A percentile compares a stretch with the other conserved stretches of the same genome.
Conservation (phyloP, 2,329 filamentous ascomycete genomes). For the Diaporthe batatas region DNA sequence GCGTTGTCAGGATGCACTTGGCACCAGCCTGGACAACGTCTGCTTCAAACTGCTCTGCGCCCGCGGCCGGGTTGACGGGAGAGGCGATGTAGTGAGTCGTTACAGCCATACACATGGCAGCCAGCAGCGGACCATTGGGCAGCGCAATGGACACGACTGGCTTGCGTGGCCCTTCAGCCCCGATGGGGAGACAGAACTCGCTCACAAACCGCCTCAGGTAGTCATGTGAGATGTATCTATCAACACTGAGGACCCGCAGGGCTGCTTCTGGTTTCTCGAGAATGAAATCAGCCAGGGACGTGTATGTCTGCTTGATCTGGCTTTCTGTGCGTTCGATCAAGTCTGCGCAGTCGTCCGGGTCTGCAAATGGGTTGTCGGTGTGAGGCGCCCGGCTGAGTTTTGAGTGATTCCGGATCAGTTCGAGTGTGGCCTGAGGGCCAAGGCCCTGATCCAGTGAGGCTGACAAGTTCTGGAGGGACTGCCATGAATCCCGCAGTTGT, state of each 20-base stretch:
- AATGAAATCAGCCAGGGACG: conserved; percentile 40
- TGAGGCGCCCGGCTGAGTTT: conserved; percentile 30
- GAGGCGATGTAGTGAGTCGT: conserved; percentile 43
- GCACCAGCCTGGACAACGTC: conserved; percentile 41
- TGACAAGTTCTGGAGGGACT: conserved; percentile 32
- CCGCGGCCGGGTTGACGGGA: conserved; percentile 42
- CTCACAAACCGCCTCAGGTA: conserved; percentile 34
- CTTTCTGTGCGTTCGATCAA: conserved; percentile 27
- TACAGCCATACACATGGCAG: conserved; percentile 44
- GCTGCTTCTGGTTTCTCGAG: conserved; percentile 26
- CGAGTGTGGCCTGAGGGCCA: conserved; percentile 31
- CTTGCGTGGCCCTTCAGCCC: neutral
- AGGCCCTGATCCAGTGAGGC: conserved; percentile 19
- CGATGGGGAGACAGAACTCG: conserved; percentile 34
- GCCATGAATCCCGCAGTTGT: conserved; percentile 19
- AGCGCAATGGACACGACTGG: conserved; percentile 42
- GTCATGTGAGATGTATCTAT: conserved; percentile 34
- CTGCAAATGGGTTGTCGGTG: conserved; percentile 18
- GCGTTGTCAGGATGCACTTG: conserved; percentile 38
- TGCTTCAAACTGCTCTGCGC: conserved; percentile 43
- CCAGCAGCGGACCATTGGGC: conserved; percentile 43
- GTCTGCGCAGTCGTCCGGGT: neutral
- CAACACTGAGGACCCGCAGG: conserved; percentile 23
- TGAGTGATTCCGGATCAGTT: conserved; percentile 36
- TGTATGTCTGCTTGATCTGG: conserved; percentile 39